Conservation (phyloP, 2,329 filamentous ascomycete genomes). For the Penicillium verrucosum region DNA sequence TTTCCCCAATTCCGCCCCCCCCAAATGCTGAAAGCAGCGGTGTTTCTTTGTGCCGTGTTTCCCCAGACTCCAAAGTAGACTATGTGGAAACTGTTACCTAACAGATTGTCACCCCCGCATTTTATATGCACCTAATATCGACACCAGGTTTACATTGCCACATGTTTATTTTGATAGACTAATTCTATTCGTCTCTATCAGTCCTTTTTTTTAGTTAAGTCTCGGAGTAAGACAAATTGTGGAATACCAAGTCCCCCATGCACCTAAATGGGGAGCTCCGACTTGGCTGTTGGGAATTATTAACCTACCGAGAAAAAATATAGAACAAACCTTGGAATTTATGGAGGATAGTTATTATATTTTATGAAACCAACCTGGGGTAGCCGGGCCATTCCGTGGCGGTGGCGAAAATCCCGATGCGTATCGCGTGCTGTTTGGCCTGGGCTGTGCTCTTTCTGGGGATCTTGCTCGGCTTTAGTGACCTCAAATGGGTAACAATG, state of each 20-base stretch:
- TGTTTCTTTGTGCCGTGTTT: neutral
- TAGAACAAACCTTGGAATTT: no score
- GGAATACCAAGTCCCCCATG: neutral
- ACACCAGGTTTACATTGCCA: neutral
- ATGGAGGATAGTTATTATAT: no score
- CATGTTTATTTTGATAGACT: neutral
- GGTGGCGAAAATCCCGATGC: neutral
- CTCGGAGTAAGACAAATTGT: neutral
- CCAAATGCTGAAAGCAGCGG: neutral
- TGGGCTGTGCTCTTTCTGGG: neutral
- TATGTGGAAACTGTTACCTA: constrained; percentile 33
- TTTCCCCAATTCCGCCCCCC: no score
- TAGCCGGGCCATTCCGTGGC: neutral
- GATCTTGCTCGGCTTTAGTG: neutral
- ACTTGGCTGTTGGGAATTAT: neutral
- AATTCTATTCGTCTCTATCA: neutral
- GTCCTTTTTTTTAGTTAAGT: neutral
- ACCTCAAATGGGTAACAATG: neutral
- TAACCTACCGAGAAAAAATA: neutral
- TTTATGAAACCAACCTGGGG: neutral
- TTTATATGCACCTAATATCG: constrained; percentile 15
- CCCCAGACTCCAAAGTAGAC: constrained; percentile 5
- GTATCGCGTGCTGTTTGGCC: neutral
- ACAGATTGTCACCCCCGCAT: constrained; percentile 28
- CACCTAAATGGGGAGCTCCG: neutral